Evolutionary conservation across 2,329 filamentous ascomycete genomes (phyloP).

Genomic region (Akanthomyces lecanii): DNA sequence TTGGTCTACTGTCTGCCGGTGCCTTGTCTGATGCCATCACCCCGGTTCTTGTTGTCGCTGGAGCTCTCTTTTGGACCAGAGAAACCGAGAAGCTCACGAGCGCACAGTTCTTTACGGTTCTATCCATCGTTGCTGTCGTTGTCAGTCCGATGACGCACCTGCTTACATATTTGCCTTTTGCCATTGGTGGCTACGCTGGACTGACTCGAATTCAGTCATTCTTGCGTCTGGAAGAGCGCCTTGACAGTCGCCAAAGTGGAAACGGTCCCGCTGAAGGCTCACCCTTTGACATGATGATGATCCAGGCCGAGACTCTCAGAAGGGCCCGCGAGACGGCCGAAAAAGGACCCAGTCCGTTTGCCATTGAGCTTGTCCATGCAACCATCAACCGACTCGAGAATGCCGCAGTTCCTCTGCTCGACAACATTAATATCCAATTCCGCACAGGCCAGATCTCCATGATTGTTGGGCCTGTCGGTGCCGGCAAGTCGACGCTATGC

Average conservation of each 20-base stretch:
- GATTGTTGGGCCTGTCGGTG: conserved; percentile 22
- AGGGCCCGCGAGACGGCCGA: conserved; percentile 4
- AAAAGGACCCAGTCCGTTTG: conserved; percentile 13
- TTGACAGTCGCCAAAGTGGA: conserved; percentile 7
- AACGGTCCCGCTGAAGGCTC: conserved; percentile 7
- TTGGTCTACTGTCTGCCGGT: conserved; percentile 4
- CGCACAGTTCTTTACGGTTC: conserved; percentile 8
- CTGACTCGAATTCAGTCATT: conserved; percentile 14
- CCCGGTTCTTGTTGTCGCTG: conserved; percentile 13
- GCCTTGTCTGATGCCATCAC: conserved; percentile 5
- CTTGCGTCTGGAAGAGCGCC: conserved; percentile 9
- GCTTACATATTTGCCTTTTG: conserved; percentile 8
- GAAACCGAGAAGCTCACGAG: conserved; percentile 1
- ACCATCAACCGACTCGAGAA: conserved; percentile 12
- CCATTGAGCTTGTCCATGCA: conserved; percentile 9
- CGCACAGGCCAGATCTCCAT: conserved; percentile 27
- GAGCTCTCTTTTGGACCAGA: conserved; percentile 13
- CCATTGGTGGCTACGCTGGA: conserved; percentile 10
- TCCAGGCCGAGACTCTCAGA: conserved; percentile 5
- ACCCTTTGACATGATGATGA: conserved; percentile 4
- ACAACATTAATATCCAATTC: conserved; percentile 13
- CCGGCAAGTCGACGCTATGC: conserved; percentile 22
- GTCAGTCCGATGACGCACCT: conserved; percentile 10
- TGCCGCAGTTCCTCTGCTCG: not conserved
- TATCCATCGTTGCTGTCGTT: conserved; percentile 11